Evolutionary conservation across 73 alveolate species (phyloP).

Genomic region (Blepharisma japonicum): DNA sequence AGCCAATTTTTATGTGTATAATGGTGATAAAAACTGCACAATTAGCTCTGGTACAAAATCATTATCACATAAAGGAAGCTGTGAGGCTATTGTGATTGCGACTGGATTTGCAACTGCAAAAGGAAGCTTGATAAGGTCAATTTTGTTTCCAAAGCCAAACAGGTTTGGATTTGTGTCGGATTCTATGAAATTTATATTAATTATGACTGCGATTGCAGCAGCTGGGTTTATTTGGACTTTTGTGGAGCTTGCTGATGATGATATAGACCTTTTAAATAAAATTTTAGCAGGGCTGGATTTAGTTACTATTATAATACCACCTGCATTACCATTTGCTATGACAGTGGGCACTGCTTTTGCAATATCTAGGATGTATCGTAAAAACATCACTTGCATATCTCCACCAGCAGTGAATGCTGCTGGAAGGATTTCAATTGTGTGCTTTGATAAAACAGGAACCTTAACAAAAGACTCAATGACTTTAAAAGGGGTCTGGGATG

Average conservation of each 20-base stretch:
- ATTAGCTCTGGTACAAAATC: conserved; percentile 6
- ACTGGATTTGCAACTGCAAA: conserved; percentile 86
- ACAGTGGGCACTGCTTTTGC: conserved; percentile 56
- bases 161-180: conserved; percentile 83
- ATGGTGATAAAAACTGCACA: neutral
- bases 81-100: conserved; percentile 15
- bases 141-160: conserved; percentile 73
- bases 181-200: conserved; percentile 72
- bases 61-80: neutral
- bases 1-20: neutral
- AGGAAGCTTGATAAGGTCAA: conserved; percentile 84
- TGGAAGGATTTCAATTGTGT: conserved; percentile 84
- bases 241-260: conserved; percentile 39
- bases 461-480: conserved; percentile 92
- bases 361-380: conserved; percentile 62
- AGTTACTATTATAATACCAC: conserved; percentile 71
- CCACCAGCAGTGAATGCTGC: conserved; percentile 86
- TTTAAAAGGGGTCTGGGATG: neutral
- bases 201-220: conserved; percentile 75
- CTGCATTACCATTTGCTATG: conserved; percentile 71
- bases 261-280: neutral
- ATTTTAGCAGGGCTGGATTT: conserved; percentile 49
- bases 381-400: conserved; percentile 76
- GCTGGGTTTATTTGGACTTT: conserved; percentile 61
- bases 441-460: conserved; percentile 97